phyloP scores from a whole-genome alignment of 306 rosid genomes.

The Prunus salicina region DNA sequence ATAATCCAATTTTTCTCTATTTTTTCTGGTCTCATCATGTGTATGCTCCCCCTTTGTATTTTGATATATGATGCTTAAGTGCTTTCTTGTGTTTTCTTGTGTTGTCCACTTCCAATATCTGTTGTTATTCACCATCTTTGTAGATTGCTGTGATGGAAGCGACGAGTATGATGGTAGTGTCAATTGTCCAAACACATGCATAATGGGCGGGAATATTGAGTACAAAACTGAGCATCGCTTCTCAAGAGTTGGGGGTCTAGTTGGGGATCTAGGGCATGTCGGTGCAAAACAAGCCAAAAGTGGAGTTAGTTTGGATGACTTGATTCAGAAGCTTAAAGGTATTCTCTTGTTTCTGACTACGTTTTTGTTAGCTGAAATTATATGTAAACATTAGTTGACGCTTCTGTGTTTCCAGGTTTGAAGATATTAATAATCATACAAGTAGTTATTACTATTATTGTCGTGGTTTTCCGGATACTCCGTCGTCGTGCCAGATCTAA shows the following conservation, averaged over 20 bases:
- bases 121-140: slow-evolving; percentile 23
- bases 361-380: slow-evolving; percentile 10
- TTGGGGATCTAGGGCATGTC: slow-evolving; percentile 10
- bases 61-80: neutral
- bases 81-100: neutral
- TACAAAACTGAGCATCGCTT: slow-evolving; percentile 33
- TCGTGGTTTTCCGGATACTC: slow-evolving; percentile 37
- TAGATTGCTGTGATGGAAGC: slow-evolving; percentile 93
- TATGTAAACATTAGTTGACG: slow-evolving; percentile 11
- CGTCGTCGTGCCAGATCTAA: slow-evolving; percentile 38
- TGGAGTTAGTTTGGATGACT: slow-evolving; percentile 49
- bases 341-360: slow-evolving; percentile 13
- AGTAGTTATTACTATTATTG: slow-evolving; percentile 35
- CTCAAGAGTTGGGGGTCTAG: slow-evolving; percentile 26
- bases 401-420: slow-evolving; percentile 50
- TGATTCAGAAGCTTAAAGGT: slow-evolving; percentile 57
- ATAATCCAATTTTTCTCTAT: neutral
- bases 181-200: slow-evolving; percentile 70
- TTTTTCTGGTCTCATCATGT: neutral
- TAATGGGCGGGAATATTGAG: slow-evolving; percentile 72
- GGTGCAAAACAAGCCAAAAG: slow-evolving; percentile 29
- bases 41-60: neutral
- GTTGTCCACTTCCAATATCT: slow-evolving; percentile 19
- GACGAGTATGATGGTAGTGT: slow-evolving; percentile 71
- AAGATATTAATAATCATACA: slow-evolving; percentile 57